These are phyloP conservation scores for Fusarium udum DNA, from an alignment of 2,329 filamentous ascomycete genomes.

Conservation along the genomic window DNA sequence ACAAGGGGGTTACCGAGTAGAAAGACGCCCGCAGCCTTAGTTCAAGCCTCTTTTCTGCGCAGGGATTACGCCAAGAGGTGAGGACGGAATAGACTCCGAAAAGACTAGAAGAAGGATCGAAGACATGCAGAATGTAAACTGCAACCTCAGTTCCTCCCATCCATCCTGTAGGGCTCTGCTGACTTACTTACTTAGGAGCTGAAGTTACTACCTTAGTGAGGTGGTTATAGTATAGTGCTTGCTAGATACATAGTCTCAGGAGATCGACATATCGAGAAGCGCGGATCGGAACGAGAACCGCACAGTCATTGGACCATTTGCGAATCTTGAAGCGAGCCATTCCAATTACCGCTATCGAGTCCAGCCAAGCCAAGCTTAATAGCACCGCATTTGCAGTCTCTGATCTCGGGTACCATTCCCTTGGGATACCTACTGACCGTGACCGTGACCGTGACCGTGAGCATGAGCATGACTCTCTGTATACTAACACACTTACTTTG, in stretches of 20 bases:
- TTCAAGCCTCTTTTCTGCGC: conserved; percentile 13
- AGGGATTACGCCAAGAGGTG: not conserved
- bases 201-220: not conserved
- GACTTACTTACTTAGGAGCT: not conserved
- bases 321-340: conserved; percentile 1
- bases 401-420: not conserved
- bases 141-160: not conserved
- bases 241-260: not conserved
- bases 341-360: not conserved
- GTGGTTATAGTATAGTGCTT: not conserved
- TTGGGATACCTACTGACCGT: not conserved
- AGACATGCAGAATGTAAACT: not conserved
- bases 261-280: conserved; percentile 21
- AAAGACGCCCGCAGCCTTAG: conserved; percentile 5
- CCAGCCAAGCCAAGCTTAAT: not conserved
- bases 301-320: not conserved
- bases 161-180: not conserved
- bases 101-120: conserved; percentile 13
- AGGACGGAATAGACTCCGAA: conserved; percentile 26
- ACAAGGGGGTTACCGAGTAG: conserved; percentile 1
- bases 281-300: conserved; percentile 17
- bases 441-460: not conserved
- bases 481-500: not conserved
- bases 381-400: not conserved
- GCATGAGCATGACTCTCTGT: not conserved